A percentile compares a stretch with the other conserved stretches of the same genome.
phyloP scores from a whole-genome alignment of 1,284 basidiomycete genomes.

The Sporisorium scitamineum region DNA sequence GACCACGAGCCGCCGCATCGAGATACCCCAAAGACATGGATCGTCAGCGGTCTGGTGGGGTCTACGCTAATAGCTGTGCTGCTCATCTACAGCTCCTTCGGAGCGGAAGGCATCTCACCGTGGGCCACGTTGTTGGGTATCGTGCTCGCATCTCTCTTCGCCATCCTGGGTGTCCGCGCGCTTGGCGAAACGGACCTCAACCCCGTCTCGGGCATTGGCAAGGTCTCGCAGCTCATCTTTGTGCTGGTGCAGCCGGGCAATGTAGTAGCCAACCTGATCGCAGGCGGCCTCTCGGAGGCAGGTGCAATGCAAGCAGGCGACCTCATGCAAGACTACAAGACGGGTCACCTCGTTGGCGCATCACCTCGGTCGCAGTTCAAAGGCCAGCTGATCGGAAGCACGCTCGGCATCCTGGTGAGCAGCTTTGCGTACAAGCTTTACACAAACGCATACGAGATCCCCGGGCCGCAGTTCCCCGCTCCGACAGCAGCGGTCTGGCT shows the following conservation, averaged over 20 bases:
- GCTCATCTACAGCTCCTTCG: conserved; percentile 88
- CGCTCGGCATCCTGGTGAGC: conserved; percentile 84
- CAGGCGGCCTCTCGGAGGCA: conserved; percentile 94
- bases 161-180: conserved; percentile 76
- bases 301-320: conserved; percentile 97
- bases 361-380: conserved; percentile 69
- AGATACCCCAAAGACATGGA: conserved; percentile 84
- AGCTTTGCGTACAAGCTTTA: conserved; percentile 89
- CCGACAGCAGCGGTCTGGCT: conserved; percentile 87
- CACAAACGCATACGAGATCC: conserved; percentile 80
- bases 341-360: conserved; percentile 81
- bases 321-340: conserved; percentile 98
- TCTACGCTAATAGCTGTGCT: conserved; percentile 80
- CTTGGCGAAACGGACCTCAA: conserved; percentile 67
- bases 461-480: conserved; percentile 89
- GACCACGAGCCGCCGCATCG: conserved; percentile 84
- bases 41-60: conserved; percentile 76
- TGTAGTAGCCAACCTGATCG: conserved; percentile 92
- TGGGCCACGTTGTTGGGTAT: conserved; percentile 92
- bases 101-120: conserved; percentile 87
- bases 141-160: conserved; percentile 82
- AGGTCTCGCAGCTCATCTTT: conserved; percentile 92
- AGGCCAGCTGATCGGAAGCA: conserved; percentile 72
- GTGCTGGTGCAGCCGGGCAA: conserved; percentile 89
- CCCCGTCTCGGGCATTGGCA: conserved; percentile 85